Conservation (phyloP, 495 filamentous ascomycete species). For the Penicillium fimorum region DNA sequence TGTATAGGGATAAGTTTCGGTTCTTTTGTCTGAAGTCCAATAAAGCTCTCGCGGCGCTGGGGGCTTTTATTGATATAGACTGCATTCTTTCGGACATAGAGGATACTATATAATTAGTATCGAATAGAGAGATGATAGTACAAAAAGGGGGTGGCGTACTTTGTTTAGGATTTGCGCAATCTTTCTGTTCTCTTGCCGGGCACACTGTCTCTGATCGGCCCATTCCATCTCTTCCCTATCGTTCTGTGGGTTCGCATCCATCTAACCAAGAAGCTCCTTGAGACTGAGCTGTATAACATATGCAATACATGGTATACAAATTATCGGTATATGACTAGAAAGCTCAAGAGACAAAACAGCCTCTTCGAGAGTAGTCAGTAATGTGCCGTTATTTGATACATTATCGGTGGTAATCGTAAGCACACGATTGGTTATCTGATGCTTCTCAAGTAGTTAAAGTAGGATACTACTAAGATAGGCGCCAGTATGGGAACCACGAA, state of each 20-base stretch:
- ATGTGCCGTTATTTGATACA: too few species aligned
- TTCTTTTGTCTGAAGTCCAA: slow-evolving; percentile 8
- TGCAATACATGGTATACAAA: slow-evolving; percentile 13
- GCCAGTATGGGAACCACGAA: too few species aligned
- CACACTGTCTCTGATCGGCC: slow-evolving; percentile 1
- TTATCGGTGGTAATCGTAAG: too few species aligned
- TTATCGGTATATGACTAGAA: not conserved
- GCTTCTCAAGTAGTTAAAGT: too few species aligned
- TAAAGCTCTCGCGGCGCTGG: slow-evolving; percentile 13
- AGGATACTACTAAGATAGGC: too few species aligned
- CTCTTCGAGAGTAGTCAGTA: too few species aligned
- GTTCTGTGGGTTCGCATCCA: slow-evolving; percentile 18
- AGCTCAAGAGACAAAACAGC: slow-evolving; percentile 4
- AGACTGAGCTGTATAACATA: slow-evolving; percentile 25
- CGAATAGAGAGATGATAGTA: too few species aligned
- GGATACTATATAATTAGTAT: too few species aligned
- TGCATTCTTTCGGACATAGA: too few species aligned
- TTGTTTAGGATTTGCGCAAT: not conserved
- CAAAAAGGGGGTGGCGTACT: too few species aligned
- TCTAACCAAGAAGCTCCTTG: slow-evolving; percentile 16
- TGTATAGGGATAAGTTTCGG: slow-evolving; percentile 22
- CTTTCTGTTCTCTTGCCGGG: too few species aligned
- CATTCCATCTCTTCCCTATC: slow-evolving; percentile 11
- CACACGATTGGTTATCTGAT: too few species aligned
- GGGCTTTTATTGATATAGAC: slow-evolving; percentile 20